phyloP scores from a whole-genome alignment of 106 monocot genomes.

The Gastrodia elata region DNA sequence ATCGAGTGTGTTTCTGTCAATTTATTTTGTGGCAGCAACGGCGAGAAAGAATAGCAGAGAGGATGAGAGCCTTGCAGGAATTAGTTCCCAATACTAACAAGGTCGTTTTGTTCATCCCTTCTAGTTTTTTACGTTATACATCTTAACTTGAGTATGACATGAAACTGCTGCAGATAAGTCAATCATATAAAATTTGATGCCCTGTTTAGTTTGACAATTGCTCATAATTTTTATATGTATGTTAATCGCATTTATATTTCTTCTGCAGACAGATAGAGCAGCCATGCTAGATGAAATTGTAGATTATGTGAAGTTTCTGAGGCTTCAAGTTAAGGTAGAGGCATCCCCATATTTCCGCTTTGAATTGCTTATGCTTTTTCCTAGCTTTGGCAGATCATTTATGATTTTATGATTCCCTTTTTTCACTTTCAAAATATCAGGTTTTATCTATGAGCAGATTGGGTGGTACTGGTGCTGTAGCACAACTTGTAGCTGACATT shows the following conservation, averaged over 20 bases:
- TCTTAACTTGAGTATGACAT: no score
- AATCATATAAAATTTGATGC: no score
- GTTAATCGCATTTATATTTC: neutral
- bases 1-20: no score
- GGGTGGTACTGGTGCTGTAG: constrained; percentile 73
- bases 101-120: constrained; percentile 24
- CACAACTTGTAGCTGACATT: constrained; percentile 65
- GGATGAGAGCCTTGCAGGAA: constrained; percentile 68
- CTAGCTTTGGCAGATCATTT: no score
- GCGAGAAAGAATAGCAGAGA: constrained; percentile 74
- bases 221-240: neutral
- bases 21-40: constrained; percentile 45
- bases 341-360: neutral
- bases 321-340: constrained; percentile 54
- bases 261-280: constrained; percentile 52
- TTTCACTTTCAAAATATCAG: constrained; percentile 22
- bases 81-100: constrained; percentile 62
- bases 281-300: constrained; percentile 61
- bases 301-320: constrained; percentile 52
- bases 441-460: constrained; percentile 79
- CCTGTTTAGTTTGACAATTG: no score
- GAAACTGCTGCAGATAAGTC: no score
- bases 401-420: no score
- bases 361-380: no score
- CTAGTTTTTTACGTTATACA: no score